Base-by-base conservation (phyloP, 768 basidiomycete genomes). In the Mycena olivaceomarginata region DNA sequence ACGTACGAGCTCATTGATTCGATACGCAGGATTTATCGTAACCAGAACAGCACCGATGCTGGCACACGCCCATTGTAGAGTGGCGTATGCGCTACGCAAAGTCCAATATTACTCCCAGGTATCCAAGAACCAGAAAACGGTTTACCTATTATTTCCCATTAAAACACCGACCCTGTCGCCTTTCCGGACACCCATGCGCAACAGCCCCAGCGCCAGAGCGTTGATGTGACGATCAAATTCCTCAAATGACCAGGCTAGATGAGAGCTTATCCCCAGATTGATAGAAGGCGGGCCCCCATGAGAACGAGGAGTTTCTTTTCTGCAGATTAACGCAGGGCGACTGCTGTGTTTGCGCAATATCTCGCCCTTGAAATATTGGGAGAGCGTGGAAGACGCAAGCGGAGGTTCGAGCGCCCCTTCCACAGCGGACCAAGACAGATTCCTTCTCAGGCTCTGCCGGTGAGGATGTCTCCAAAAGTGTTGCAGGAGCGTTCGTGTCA, bases 51-150 rank as follows among this genome's bases (percentile, higher is more conserved):
- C 95, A n/a, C 96, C 96, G 74, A 96, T 89, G 66, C 91, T 92
- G n/a, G 95, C 94, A 74, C 94, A 95, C 4, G 96, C 96, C 96
- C 95, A 96, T 80, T 97, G 96, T 31, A 96, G 85, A 86, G 91
- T 88, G 0, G 95, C 95, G 82, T 97, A 97, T 20, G 94, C 88
- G 81, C 95, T 96, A 77, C 13, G 39, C 11, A 6, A 9, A 15
- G 31, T 51, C 11, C 12, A 70, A 53, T n/a, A 51, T 37, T 22
- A 13, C 43, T 31, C 10, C 12, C 40, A 40, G 51, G 25, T n/a
- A 56, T 39, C 9, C 16, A 15, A 62, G 1, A 22, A 46, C 16
- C 22, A 62, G 1, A 22, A 46, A 53, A 37, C 39, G 4, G 68
- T 78, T 46, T 78, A 95, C 96, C 96, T 97, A 75, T 91, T 94